Conservation (phyloP, 2,329 filamentous ascomycete species). For the Pyrenochaeta sp. region DNA sequence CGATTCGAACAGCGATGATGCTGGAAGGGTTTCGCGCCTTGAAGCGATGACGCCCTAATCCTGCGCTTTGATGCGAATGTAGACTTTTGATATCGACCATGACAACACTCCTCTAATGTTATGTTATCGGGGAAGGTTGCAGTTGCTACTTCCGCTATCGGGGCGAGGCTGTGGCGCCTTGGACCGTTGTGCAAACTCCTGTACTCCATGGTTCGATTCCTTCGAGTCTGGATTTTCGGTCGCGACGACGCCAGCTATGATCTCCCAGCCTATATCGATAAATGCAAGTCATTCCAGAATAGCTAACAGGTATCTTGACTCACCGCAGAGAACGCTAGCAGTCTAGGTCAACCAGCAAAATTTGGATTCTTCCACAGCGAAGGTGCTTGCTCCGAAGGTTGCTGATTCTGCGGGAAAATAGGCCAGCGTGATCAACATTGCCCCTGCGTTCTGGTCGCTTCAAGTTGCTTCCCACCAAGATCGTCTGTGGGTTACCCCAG, state of each 20-base stretch:
- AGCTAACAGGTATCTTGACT: not conserved
- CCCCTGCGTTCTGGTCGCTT: not conserved
- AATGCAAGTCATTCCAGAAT: constrained; percentile 1
- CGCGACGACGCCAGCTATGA: not conserved
- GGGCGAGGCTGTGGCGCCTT: not conserved
- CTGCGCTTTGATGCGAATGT: not conserved
- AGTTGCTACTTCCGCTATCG: not conserved
- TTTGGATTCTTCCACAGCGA: not conserved
- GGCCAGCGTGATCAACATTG: not conserved
- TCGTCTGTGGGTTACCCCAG: constrained; percentile 5
- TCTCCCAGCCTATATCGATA: constrained; percentile 2
- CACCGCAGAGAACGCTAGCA: not conserved
- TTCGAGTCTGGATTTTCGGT: not conserved
- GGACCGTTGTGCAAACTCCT: not conserved
- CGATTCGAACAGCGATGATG: not conserved
- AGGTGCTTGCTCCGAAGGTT: constrained; percentile 1
- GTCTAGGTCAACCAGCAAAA: not conserved
- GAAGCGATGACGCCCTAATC: not conserved
- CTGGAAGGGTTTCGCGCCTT: not conserved
- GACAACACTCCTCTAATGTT: not conserved
- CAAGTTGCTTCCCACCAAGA: not conserved
- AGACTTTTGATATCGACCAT: not conserved
- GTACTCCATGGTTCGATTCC: not conserved
- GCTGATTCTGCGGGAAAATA: not conserved
- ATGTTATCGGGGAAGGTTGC: not conserved